Evolutionary conservation across 768 basidiomycete genomes (phyloP), one percentile per base, ranked within the genome.

Genomic region (Harrya chromipes): DNA sequence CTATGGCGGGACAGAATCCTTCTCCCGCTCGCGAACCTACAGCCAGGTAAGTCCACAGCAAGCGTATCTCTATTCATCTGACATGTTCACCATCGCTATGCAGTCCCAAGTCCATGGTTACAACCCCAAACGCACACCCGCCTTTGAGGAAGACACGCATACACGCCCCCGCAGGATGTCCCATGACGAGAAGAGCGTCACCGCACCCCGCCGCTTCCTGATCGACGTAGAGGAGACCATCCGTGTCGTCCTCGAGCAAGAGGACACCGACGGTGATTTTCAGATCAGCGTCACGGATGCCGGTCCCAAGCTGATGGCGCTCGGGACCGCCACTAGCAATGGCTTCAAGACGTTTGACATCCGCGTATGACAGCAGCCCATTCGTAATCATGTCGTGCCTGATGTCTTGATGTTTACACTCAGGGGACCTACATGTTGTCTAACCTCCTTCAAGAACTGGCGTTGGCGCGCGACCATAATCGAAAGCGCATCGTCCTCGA

Each of bases 381-480:
- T 35, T 40, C 20, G n/a, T 36, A 13, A 21, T 50, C 24, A 17
- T 38, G 19, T 14, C 52, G 16, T 31, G 19, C 47, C 38, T 16
- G 50, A 49, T 31, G 29, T 54, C 43, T 50, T 57, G 45, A 54
- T 23, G 44, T 21, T 38, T 43, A 21, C 54, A 13, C 52, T 14
- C 63, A 94, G 87, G 95, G 97, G 36, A 97, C 89, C n/a, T 99
- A 98, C 71, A 98, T 97, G 95, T 77, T 99, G 40, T 97, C 95
- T 12, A 98, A 97, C 70, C 81, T 99, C 21, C 78, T 99, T n/a
- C 95, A 99, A 75, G 95, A 99, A 67, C 85, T 99, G 40, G 95
- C 95, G 3, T 82, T 98, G 19, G 95, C 97, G 6, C 84, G 92
- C 9, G 95, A 98, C 64, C 94, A 95, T 69, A 87, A 88, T 55